Evolutionary conservation across 306 rosid genomes (phyloP).

Genomic region (Medicago arabica): DNA sequence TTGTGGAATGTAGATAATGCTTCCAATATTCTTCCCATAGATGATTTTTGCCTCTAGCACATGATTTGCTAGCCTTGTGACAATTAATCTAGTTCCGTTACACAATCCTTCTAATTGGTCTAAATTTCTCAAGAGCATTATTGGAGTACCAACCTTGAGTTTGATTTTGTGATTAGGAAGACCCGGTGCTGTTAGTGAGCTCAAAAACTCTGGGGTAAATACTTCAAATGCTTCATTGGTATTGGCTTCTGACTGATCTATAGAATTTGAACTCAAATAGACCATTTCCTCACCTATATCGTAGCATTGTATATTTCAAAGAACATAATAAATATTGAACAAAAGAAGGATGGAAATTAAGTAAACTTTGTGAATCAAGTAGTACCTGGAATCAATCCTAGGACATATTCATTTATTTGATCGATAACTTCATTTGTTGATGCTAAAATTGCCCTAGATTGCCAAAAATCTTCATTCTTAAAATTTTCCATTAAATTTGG

Average conservation of each 20-base stretch:
- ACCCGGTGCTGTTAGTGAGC: slow-evolving; percentile 3
- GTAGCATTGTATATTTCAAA: neutral
- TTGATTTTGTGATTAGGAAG: slow-evolving; percentile 21
- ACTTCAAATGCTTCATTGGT: neutral
- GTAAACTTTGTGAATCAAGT: neutral
- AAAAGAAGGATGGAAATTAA: neutral
- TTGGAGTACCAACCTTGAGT: slow-evolving; percentile 18
- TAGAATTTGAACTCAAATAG: slow-evolving; percentile 13
- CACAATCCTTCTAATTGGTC: slow-evolving; percentile 10
- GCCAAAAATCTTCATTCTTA: neutral
- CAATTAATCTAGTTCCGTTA: slow-evolving; percentile 20
- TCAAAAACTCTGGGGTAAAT: slow-evolving; percentile 19
- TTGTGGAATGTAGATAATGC: neutral
- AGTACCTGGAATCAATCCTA: neutral
- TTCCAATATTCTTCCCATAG: neutral
- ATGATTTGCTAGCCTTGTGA: slow-evolving; percentile 13
- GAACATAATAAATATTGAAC: neutral
- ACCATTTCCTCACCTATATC: slow-evolving; percentile 7
- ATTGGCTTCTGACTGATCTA: neutral
- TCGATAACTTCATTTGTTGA: slow-evolving; percentile 16
- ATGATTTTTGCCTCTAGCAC: slow-evolving; percentile 1
- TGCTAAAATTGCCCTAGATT: slow-evolving; percentile 10
- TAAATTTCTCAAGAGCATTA: slow-evolving; percentile 30
- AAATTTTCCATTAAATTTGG: neutral
- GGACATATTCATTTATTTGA: slow-evolving; percentile 14